Conservation (phyloP, 1,284 basidiomycete species). For the Marasmius fiardii region DNA sequence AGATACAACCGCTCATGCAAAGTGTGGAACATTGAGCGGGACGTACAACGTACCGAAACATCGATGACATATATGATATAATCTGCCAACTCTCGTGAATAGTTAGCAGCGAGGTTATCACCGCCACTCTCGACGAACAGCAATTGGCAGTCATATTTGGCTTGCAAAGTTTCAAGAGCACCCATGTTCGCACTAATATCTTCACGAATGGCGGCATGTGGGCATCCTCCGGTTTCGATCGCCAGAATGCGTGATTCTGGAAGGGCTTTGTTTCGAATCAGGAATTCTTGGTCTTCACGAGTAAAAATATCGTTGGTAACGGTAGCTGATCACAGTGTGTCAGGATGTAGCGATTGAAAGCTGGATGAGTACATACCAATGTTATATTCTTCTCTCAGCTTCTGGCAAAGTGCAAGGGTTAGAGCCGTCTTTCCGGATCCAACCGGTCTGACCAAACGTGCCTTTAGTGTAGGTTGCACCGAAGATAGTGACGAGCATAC, state of each 20-base stretch:
- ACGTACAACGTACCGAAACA: constrained; percentile 53
- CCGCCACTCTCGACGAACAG: constrained; percentile 95
- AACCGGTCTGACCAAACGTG: constrained; percentile 72
- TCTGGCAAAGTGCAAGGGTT: constrained; percentile 88
- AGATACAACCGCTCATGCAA: constrained; percentile 3
- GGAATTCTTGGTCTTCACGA: constrained; percentile 95
- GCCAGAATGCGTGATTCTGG: constrained; percentile 86
- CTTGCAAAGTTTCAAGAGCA: constrained; percentile 92
- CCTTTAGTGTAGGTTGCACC: constrained; percentile 4
- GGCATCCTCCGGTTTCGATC: constrained; percentile 96
- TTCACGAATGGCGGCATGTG: constrained; percentile 94
- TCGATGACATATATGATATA: constrained; percentile 96
- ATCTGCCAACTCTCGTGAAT: constrained; percentile 93
- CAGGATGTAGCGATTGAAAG: constrained; percentile 9
- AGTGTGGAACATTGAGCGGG: constrained; percentile 4
- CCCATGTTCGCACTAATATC: constrained; percentile 97
- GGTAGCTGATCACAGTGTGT: constrained; percentile 54
- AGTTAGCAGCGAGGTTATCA: constrained; percentile 95
- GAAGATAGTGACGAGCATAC: constrained; percentile 35
- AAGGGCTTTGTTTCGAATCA: constrained; percentile 90
- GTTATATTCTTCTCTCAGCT: constrained; percentile 82
- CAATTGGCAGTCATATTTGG: constrained; percentile 80
- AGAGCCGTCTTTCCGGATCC: constrained; percentile 98
- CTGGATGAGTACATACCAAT: constrained; percentile 61
- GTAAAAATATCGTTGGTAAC: constrained; percentile 99